Conservation (phyloP, 2,329 filamentous ascomycete genomes). For the Alternaria alternata region DNA sequence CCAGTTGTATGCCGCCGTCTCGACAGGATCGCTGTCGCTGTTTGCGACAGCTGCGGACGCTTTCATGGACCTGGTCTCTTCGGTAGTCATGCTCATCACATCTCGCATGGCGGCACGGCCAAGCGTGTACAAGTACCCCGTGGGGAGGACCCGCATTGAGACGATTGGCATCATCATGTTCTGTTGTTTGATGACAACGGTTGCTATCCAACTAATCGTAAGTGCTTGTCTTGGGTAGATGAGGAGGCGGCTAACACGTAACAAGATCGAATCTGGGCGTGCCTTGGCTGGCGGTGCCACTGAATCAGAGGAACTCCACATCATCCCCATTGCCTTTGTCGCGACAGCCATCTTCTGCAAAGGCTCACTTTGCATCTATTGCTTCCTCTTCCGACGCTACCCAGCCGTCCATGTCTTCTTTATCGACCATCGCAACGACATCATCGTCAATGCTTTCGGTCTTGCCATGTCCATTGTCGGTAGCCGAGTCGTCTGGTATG, state of each 20-base stretch:
- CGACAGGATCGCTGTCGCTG: slow-evolving; percentile 67
- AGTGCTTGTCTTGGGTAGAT: slow-evolving; percentile 32
- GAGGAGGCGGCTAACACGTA: slow-evolving; percentile 37
- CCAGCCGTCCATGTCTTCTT: slow-evolving; percentile 66
- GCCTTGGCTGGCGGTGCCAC: slow-evolving; percentile 56
- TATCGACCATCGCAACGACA: slow-evolving; percentile 66
- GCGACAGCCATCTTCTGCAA: slow-evolving; percentile 60
- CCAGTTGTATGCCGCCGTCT: slow-evolving; percentile 66
- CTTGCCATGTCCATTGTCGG: slow-evolving; percentile 65
- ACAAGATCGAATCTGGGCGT: slow-evolving; percentile 63
- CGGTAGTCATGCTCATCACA: slow-evolving; percentile 68
- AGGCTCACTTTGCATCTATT: slow-evolving; percentile 62
- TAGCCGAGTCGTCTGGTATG: slow-evolving; percentile 63
- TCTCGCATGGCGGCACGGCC: slow-evolving; percentile 66
- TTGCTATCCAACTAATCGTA: slow-evolving; percentile 68
- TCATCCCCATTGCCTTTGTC: slow-evolving; percentile 65
- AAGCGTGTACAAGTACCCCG: slow-evolving; percentile 69
- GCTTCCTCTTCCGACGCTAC: slow-evolving; percentile 62
- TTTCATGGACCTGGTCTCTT: slow-evolving; percentile 72
- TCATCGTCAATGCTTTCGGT: slow-evolving; percentile 64
- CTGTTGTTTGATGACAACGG: slow-evolving; percentile 71
- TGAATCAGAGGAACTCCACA: slow-evolving; percentile 57
- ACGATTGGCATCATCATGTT: slow-evolving; percentile 72
- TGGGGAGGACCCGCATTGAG: slow-evolving; percentile 69
- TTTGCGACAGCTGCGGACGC: slow-evolving; percentile 73